Evolutionary conservation across 805 yeast genomes (phyloP), one percentile per base, ranked within the genome.

Genomic region (Myxozyma monticola): DNA sequence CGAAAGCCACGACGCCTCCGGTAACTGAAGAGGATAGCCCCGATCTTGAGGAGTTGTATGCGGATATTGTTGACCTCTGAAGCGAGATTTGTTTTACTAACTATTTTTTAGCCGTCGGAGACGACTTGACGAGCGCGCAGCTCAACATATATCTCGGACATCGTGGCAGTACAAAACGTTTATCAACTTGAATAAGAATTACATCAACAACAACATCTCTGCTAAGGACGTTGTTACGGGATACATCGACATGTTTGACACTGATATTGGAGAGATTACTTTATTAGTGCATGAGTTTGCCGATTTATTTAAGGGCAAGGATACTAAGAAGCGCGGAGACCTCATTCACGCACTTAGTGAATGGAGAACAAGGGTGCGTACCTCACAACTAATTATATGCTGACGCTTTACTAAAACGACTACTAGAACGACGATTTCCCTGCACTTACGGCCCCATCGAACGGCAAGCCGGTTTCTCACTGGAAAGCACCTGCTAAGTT

Each of bases 81-180:
- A 22, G n/a, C 3, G 15, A 38, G 8, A 15, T 40, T 4, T 21
- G 25, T 33, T 2, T 12, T 22, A n/a, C 28, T 34, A 25, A 25
- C 28, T 21, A 22, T 33, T 21, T 4, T 21, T 15, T 20, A 42
- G 49, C 37, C 51, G 51, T 2, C 58, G 52, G 20, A 45, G 44
- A 17, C 34, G 51, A n/a, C 39, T 57, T 31, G 54, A 57, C 20
- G 51, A 47, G 21, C 54, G 57, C 6, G 59, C 59, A 1, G 49
- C 44, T 3, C 48, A 42, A 14, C 46, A 47, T 7, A 29, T 51
- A 21, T 21, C 37, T 1, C 42, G 54, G n/a, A 49, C 40, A 14
- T 44, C 54, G 5, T 18, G 22, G 12, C 24, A 44, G 17, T 55
- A 47, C 42, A 18, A 40, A 18, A 21, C 8, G 20, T 57, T 54